These are phyloP conservation scores for Exserohilum rostratum DNA, from an alignment of 2,329 filamentous ascomycete genomes.

Conservation along the genomic window DNA sequence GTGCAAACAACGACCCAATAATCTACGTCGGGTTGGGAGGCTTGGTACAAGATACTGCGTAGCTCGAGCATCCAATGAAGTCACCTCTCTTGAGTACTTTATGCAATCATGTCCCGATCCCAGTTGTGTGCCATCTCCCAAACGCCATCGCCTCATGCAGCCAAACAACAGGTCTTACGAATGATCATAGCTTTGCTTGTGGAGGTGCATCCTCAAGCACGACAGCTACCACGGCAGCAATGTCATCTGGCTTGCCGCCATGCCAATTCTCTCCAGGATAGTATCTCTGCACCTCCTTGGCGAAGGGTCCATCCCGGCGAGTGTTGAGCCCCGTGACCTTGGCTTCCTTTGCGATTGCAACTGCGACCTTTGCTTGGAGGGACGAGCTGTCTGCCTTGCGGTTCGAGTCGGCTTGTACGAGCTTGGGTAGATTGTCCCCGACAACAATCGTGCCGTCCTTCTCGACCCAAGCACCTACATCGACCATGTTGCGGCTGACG, in stretches of 20 bases:
- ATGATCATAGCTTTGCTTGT: conserved; percentile 20
- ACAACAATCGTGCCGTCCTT: conserved; percentile 58
- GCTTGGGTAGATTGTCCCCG: conserved; percentile 62
- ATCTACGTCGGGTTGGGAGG: neutral
- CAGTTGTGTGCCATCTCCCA: conserved; percentile 12
- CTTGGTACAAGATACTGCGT: conserved; percentile 1
- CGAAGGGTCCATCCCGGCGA: conserved; percentile 88
- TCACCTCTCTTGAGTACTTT: conserved; percentile 10
- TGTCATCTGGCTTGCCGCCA: conserved; percentile 95
- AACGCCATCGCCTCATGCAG: conserved; percentile 40
- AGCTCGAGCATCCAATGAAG: conserved; percentile 3
- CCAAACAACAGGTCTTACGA: conserved; percentile 26
- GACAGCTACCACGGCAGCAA: conserved; percentile 77
- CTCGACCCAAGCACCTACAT: conserved; percentile 74
- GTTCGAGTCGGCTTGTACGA: conserved; percentile 59
- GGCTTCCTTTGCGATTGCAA: conserved; percentile 78
- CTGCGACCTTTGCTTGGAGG: conserved; percentile 79
- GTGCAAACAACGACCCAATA: neutral
- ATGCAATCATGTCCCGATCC: conserved; percentile 19
- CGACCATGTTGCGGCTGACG: conserved; percentile 76
- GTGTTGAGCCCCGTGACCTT: conserved; percentile 83
- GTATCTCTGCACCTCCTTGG: conserved; percentile 87
- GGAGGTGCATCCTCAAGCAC: conserved; percentile 36
- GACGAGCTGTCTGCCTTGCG: conserved; percentile 55
- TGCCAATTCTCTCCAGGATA: conserved; percentile 86